Percentiles rank a stretch among this genome's conserved stretches.
Conservation (phyloP, 148 eudicot species). For the Spergularia marina region DNA sequence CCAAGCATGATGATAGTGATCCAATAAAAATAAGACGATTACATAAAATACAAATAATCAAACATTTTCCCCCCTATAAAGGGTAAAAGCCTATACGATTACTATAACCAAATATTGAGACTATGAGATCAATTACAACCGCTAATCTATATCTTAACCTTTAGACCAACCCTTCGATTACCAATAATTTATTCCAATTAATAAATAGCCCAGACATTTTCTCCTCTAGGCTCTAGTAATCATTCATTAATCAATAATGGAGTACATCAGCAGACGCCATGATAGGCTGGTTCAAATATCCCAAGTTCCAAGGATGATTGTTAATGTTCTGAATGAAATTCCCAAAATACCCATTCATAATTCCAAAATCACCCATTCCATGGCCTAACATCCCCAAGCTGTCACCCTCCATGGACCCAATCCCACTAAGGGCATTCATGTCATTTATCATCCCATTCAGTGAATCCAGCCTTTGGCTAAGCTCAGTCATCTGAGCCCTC, state of each 20-base stretch:
- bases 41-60: too few species aligned
- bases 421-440: conserved; percentile 32
- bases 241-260: conserved; percentile 12
- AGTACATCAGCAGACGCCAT: conserved; percentile 52
- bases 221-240: background rate
- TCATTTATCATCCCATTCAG: conserved; percentile 47
- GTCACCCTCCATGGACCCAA: conserved; percentile 15
- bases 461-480: conserved; percentile 52
- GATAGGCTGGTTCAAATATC: conserved; percentile 52
- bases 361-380: conserved; percentile 19
- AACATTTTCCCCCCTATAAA: too few species aligned
- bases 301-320: conserved; percentile 41
- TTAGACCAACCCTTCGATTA: too few species aligned
- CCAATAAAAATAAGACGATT: too few species aligned
- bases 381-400: conserved; percentile 15
- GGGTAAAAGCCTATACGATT: too few species aligned
- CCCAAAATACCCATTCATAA: conserved; percentile 26
- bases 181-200: background rate
- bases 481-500: conserved; percentile 61
- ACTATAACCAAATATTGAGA: too few species aligned
- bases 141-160: too few species aligned
- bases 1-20: too few species aligned
- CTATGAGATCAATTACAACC: too few species aligned
- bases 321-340: conserved; percentile 20
- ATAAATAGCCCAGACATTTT: too few species aligned